phyloP scores from a whole-genome alignment of 805 yeast genomes.

The Dipodascopsis uninucleata region DNA sequence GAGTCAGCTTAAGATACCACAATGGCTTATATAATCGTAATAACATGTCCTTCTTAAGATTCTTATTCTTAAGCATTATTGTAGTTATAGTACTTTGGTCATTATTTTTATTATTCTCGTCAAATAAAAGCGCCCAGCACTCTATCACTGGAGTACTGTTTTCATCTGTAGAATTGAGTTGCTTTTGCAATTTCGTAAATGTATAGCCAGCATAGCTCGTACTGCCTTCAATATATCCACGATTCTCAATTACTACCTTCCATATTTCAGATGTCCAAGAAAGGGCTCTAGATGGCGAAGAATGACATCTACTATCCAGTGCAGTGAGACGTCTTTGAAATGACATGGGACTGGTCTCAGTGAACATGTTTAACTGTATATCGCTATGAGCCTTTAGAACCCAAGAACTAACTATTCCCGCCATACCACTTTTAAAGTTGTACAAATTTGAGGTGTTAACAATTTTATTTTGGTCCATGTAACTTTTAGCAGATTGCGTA shows the following conservation, averaged over 20 bases:
- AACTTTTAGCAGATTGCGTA: too few species aligned
- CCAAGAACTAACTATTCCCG: slow-evolving; percentile 7
- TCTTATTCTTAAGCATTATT: slow-evolving; percentile 6
- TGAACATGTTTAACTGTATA: slow-evolving; percentile 10
- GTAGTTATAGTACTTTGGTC: slow-evolving; percentile 1
- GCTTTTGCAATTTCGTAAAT: slow-evolving; percentile 4
- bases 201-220: slow-evolving; percentile 21
- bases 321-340: too few species aligned
- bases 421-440: too few species aligned
- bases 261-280: slow-evolving; percentile 12
- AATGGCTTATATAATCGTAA: slow-evolving; percentile 16
- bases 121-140: slow-evolving; percentile 17
- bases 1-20: slow-evolving; percentile 9
- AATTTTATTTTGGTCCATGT: too few species aligned
- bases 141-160: not conserved
- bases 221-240: slow-evolving; percentile 11
- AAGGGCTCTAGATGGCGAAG: too few species aligned
- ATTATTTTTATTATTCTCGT: not conserved
- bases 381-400: slow-evolving; percentile 17
- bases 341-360: not conserved
- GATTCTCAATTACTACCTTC: slow-evolving; percentile 6
- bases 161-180: not conserved
- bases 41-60: slow-evolving; percentile 1
- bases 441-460: too few species aligned
- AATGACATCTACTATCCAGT: too few species aligned